Conservation (phyloP, 345 rosid species). For the Citrus unshiu region DNA sequence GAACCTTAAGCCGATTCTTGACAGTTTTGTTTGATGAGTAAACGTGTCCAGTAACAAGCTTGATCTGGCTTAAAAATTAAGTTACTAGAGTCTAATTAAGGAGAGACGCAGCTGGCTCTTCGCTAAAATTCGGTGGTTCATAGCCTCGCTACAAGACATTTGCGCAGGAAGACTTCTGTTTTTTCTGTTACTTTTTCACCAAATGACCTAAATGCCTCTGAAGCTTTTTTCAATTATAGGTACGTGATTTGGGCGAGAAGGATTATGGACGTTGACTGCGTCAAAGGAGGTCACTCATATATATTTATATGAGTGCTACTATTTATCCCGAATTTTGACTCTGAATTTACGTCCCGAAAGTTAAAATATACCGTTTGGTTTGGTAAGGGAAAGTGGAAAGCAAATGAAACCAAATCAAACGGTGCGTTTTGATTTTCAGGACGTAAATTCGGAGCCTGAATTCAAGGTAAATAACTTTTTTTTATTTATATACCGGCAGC, state of each 20-base stretch:
- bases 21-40: background rate
- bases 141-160: background rate
- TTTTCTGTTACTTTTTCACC: background rate
- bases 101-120: constrained; percentile 9
- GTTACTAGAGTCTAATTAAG: background rate
- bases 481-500: no score
- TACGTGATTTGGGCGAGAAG: no score
- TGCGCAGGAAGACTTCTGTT: constrained; percentile 2
- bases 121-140: background rate
- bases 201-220: background rate
- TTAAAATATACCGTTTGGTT: rapidly evolving
- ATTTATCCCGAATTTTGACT: rapidly evolving
- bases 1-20: background rate
- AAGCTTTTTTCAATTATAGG: background rate
- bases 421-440: rapidly evolving
- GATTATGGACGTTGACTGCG: no score
- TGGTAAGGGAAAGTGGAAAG: no score
- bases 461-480: rapidly evolving
- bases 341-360: rapidly evolving
- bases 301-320: no score
- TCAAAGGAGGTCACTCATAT: no score
- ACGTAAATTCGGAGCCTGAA: rapidly evolving
- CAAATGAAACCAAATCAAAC: no score
- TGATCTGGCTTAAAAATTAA: background rate
- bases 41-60: background rate